phyloP scores from a whole-genome alignment of 2,329 filamentous ascomycete species.

The Sporothrix schenckii region DNA sequence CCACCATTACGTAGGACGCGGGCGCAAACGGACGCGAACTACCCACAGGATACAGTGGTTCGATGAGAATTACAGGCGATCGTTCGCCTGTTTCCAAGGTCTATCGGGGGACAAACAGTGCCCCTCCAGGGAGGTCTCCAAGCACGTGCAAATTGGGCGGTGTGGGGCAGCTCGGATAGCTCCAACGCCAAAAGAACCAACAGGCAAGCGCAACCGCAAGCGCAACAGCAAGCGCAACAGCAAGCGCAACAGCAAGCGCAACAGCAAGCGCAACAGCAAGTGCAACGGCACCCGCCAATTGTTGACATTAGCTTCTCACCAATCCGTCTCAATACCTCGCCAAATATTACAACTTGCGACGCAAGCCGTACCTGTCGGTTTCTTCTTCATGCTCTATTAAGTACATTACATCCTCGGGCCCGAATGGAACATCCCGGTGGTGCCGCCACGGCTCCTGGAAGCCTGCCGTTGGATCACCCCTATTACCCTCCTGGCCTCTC shows the following conservation, averaged over 20 bases:
- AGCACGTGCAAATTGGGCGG: slow-evolving; percentile 30
- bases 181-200: background rate
- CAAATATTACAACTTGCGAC: too few relatives aligned
- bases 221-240: too few relatives aligned
- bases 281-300: too few relatives aligned
- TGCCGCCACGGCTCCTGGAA: background rate
- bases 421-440: background rate
- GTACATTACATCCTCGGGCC: background rate
- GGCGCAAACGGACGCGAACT: background rate
- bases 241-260: too few relatives aligned
- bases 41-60: background rate
- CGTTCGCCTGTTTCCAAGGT: background rate
- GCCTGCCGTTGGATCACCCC: slow-evolving; percentile 47
- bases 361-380: too few relatives aligned
- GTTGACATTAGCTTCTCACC: too few relatives aligned
- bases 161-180: background rate
- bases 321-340: too few relatives aligned
- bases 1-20: slow-evolving; percentile 20
- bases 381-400: too few relatives aligned
- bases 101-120: background rate
- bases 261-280: too few relatives aligned
- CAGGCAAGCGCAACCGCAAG: too few relatives aligned
- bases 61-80: background rate
- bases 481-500: slow-evolving; percentile 53
- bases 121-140: background rate